These are phyloP conservation scores for Phoenix dactylifera DNA, from an alignment of 176 grass and related monocot genomes.

Conservation along the genomic window DNA sequence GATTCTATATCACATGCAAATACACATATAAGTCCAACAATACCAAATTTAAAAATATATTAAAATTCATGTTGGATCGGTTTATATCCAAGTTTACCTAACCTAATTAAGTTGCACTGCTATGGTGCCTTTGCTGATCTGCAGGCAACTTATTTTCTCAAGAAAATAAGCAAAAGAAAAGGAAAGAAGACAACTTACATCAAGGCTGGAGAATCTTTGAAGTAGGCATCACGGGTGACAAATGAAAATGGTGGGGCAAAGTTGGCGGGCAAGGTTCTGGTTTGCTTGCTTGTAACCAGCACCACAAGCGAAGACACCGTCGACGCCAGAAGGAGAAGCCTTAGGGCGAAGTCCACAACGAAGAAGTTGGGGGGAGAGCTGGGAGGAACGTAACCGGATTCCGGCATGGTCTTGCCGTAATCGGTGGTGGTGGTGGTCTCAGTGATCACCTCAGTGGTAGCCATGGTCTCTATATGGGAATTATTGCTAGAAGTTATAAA, in stretches of 20 bases:
- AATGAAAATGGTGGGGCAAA: not conserved
- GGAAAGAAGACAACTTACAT: conserved; percentile 17
- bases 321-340: conserved; percentile 42
- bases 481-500: too few species aligned
- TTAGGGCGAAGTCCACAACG: conserved; percentile 21
- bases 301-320: conserved; percentile 38
- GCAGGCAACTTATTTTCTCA: too few species aligned
- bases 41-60: too few species aligned
- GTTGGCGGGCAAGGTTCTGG: conserved; percentile 2
- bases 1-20: too few species aligned
- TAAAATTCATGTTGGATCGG: too few species aligned
- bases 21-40: too few species aligned
- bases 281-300: conserved; percentile 58
- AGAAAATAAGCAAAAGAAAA: too few species aligned
- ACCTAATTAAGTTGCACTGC: too few species aligned
- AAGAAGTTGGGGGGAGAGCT: conserved; percentile 7
- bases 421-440: not conserved
- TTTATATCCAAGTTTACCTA: too few species aligned
- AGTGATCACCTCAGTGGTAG: too few species aligned
- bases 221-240: conserved; percentile 23
- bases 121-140: too few species aligned
- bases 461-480: too few species aligned
- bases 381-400: not conserved
- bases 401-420: conserved; percentile 4
- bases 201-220: conserved; percentile 56